Percentiles rank a stretch among this genome's conserved stretches.
phyloP scores from a whole-genome alignment of 176 grass and related monocot genomes.

The Hordeum marinum region DNA sequence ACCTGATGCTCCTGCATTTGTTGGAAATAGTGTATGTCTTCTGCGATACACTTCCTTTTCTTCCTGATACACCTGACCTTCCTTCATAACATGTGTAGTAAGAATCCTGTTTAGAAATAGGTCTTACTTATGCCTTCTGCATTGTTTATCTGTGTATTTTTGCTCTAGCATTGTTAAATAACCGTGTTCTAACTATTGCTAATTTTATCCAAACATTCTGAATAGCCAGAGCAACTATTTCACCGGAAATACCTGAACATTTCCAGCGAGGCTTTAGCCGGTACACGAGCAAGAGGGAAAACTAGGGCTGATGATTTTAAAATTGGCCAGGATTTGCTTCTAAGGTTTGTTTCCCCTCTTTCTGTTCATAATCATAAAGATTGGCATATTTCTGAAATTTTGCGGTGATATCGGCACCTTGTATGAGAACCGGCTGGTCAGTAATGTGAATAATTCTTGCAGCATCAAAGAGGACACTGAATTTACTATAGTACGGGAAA shows the following conservation, averaged over 20 bases:
- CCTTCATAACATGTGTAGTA: background rate
- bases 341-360: conserved; percentile 53
- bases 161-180: background rate
- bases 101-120: background rate
- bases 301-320: conserved; percentile 66
- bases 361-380: background rate
- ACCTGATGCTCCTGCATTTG: conserved; percentile 72
- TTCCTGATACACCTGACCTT: background rate
- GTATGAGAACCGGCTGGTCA: background rate
- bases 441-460: conserved; percentile 32
- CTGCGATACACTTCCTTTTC: background rate
- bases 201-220: conserved; percentile 60
- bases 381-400: background rate
- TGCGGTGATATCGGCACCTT: background rate
- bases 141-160: background rate
- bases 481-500: conserved; percentile 84
- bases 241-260: conserved; percentile 87
- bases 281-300: conserved; percentile 77
- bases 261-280: conserved; percentile 96
- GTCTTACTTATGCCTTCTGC: background rate
- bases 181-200: conserved; percentile 56
- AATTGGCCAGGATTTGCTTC: conserved; percentile 89
- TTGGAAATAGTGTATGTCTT: conserved; percentile 93
- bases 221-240: conserved; percentile 99
- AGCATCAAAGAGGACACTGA: conserved; percentile 90